A percentile compares a stretch with the other conserved stretches of the same genome.
phyloP scores from a whole-genome alignment of 225 moss, liverwort and hornwort species.

The Neckera pumila region DNA sequence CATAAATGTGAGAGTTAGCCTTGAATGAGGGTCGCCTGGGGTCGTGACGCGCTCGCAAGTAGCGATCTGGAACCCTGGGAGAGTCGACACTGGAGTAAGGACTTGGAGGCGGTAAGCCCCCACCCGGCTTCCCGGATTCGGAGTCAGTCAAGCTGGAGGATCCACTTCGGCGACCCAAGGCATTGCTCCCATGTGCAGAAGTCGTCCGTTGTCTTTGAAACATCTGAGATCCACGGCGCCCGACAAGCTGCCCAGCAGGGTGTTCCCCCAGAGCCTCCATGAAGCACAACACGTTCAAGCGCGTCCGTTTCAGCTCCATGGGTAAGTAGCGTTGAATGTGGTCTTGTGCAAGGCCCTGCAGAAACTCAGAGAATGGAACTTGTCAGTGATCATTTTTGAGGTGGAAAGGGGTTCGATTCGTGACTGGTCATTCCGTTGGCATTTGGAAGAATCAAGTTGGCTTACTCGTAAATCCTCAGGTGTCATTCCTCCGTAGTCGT shows the following conservation, averaged over 20 bases:
- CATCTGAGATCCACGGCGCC: not conserved
- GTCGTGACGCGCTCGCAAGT: constrained; percentile 13
- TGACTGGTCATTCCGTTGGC: not conserved
- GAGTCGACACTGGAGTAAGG: constrained; percentile 18
- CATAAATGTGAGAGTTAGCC: constrained; percentile 7
- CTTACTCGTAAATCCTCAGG: constrained; percentile 32
- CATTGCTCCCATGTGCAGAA: not conserved
- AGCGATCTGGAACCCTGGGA: constrained; percentile 4
- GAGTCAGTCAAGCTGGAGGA: constrained; percentile 36
- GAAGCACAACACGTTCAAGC: constrained; percentile 83
- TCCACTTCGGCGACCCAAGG: constrained; percentile 21
- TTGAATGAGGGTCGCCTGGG: constrained; percentile 2
- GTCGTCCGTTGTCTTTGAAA: not conserved
- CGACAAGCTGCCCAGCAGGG: not conserved
- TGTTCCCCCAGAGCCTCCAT: constrained; percentile 27
- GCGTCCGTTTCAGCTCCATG: constrained; percentile 63
- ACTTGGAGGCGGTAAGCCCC: constrained; percentile 17
- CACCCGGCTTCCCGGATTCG: constrained; percentile 18
- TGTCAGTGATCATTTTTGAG: not conserved
- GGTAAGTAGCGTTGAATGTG: constrained; percentile 61
- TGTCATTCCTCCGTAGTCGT: constrained; percentile 34
- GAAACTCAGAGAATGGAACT: not conserved
- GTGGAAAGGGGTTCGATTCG: not conserved
- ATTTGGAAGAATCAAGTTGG: not conserved
- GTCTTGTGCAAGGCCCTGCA: constrained; percentile 54